A percentile compares a stretch with the other conserved stretches of the same genome.
These are phyloP conservation scores for Crithidia fasciculata DNA, from an alignment of 208 protist genomes.

Conservation along the genomic window DNA sequence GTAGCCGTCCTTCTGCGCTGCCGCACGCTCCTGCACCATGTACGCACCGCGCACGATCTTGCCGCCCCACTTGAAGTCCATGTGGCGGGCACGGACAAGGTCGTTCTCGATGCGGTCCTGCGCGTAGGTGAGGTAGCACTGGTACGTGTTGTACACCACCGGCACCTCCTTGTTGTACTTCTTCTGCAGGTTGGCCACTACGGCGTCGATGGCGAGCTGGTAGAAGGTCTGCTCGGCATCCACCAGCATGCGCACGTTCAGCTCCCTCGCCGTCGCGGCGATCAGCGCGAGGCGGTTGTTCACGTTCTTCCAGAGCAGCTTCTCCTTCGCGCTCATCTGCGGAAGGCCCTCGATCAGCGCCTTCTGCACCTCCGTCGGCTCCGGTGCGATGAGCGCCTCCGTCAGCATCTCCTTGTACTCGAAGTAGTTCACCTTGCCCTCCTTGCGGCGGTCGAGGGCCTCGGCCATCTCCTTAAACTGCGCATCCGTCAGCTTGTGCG, in stretches of 20 bases:
- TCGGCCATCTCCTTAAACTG: constrained; percentile 62
- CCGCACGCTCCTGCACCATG: constrained; percentile 89
- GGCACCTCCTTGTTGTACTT: constrained; percentile 91
- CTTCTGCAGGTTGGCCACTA: constrained; percentile 85
- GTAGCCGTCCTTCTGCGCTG: constrained; percentile 79
- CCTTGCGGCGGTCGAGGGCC: constrained; percentile 70
- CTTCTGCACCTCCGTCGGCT: constrained; percentile 62
- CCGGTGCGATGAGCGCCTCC: constrained; percentile 64
- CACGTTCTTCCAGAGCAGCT: constrained; percentile 74
- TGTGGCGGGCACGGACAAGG: constrained; percentile 72
- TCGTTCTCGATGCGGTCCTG: constrained; percentile 89
- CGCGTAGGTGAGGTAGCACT: constrained; percentile 96
- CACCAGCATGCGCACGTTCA: constrained; percentile 89
- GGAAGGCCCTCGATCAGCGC: constrained; percentile 70
- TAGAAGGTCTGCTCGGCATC: constrained; percentile 98
- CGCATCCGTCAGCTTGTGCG: constrained; percentile 48
- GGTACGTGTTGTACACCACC: constrained; percentile 97
- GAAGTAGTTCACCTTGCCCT: constrained; percentile 87
- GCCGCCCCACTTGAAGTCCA: constrained; percentile 91
- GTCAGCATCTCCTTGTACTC: constrained; percentile 88
- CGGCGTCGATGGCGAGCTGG: constrained; percentile 95
- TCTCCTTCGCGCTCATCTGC: constrained; percentile 75
- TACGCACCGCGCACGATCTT: constrained; percentile 98
- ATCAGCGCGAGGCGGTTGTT: constrained; percentile 76
- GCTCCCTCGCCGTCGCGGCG: constrained; percentile 60